Percentiles rank a stretch among this genome's conserved stretches.
Conservation (phyloP, 179 eudicot genomes). For the Silene noctiflora region DNA sequence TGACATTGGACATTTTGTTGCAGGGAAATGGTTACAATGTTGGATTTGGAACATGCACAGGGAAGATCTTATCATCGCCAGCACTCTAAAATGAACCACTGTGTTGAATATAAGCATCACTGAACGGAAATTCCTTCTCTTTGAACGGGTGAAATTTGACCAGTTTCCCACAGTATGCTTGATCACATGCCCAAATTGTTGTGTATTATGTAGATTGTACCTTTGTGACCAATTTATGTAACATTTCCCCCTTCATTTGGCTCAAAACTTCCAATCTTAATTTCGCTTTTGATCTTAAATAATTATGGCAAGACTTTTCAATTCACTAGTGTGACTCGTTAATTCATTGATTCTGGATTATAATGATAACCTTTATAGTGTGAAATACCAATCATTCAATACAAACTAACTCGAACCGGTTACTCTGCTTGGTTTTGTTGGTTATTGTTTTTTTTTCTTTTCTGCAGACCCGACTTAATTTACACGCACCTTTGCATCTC, state of each 20-base stretch:
- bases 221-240: background rate
- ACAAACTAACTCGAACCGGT: too few relatives aligned
- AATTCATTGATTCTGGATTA: too few relatives aligned
- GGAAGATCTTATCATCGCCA: conserved; percentile 68
- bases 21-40: conserved; percentile 86
- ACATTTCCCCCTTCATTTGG: background rate
- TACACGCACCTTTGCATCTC: too few relatives aligned
- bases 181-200: background rate
- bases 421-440: too few relatives aligned
- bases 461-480: too few relatives aligned
- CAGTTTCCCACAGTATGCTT: background rate
- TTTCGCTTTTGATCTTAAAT: too few relatives aligned
- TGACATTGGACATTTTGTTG: conserved; percentile 20
- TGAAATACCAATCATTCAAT: too few relatives aligned
- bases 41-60: conserved; percentile 82
- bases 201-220: background rate
- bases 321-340: too few relatives aligned
- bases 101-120: background rate
- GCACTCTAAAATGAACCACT: conserved; percentile 26
- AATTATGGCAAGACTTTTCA: too few relatives aligned
- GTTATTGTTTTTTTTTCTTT: too few relatives aligned
- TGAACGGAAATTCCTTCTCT: conserved; percentile 6
- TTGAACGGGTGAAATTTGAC: background rate
- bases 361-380: too few relatives aligned
- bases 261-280: background rate